phyloP scores from a whole-genome alignment of 352 stramenopile species.

The Pythium guiyangense region DNA sequence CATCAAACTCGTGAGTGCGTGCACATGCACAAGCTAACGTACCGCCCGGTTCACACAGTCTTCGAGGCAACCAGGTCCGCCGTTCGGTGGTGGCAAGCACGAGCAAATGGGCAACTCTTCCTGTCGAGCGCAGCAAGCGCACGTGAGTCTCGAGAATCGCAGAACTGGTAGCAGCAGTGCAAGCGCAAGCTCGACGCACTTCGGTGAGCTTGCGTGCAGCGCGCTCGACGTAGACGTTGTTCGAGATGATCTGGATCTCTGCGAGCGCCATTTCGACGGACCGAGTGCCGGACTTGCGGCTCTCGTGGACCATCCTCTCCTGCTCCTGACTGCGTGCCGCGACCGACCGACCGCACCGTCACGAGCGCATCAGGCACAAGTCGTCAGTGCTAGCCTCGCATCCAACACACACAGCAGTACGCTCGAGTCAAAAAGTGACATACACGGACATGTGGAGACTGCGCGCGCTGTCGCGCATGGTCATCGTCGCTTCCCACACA shows the following conservation, averaged over 20 bases:
- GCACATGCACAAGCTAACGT: neutral
- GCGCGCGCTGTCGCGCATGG: constrained; percentile 6
- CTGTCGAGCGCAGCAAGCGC: constrained; percentile 20
- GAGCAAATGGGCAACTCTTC: constrained; percentile 67
- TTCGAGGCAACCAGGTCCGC: constrained; percentile 54
- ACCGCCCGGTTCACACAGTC: constrained; percentile 77
- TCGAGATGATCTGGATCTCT: constrained; percentile 61
- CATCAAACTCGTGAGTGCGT: neutral
- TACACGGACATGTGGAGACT: constrained; percentile 5
- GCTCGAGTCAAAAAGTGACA: neutral
- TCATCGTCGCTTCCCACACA: neutral
- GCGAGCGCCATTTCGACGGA: constrained; percentile 64
- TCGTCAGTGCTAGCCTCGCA: too few species aligned
- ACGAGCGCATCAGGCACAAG: too few species aligned
- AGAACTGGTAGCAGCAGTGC: too few species aligned
- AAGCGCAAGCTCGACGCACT: constrained; percentile 16
- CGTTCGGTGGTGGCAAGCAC: constrained; percentile 32
- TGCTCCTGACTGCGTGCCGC: constrained; percentile 22
- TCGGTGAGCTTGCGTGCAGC: constrained; percentile 42
- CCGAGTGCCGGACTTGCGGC: constrained; percentile 57
- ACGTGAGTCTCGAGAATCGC: neutral
- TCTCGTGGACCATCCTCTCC: constrained; percentile 41
- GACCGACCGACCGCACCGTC: too few species aligned
- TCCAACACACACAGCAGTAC: neutral
- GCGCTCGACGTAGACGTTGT: constrained; percentile 75